Base-by-base conservation (phyloP, 495 filamentous ascomycete genomes). In the Tuber umbilicatum region DNA sequence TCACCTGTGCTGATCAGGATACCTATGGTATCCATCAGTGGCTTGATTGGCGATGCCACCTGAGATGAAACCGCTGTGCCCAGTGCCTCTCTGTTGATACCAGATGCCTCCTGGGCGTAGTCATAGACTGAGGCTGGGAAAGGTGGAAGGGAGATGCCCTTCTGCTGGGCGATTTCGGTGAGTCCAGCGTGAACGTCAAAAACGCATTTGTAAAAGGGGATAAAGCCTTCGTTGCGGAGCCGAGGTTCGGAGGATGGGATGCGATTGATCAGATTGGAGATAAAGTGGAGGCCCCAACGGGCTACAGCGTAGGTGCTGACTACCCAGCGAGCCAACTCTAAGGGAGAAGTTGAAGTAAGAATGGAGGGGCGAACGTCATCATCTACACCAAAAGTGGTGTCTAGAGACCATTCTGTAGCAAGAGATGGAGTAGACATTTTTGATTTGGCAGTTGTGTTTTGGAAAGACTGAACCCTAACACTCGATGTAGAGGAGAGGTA, bases 201-300 rank as follows among this genome's bases (percentile, higher is more conserved):
- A 39, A n/a, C 16, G 40, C 14, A 6, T 12, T 55, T 50, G 40
- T 74, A 70, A 38, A 70, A 39, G 42, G 4, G 2, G 21, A 14
- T 17, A 9, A 74, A 10, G 42, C 73, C 60, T 21, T 73, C 73
- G 35, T 45, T 27, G 23, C 40, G 68, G 41, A 74, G 41, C 10
- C 73, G 73, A 19, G 42, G 19, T 55, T 74, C 73, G 67, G 68
- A 39, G 31, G 43, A 2, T 9, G 73, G 73, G 23, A 74, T 23
- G 31, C 40, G 16, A 2, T 1, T 38, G 40, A 74, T 31, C 0
- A 70, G 17, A 39, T 1, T 17, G 41, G 73, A 10, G 1, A 73
- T 0, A 42, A 67, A 50, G 41, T 39, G 42, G 16, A 16, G 0
- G 21, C 21, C 6, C 41, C 41, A 60, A 16, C 73, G 73, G 35